Base-by-base conservation (phyloP, 83 land plant species). In the Larix sibirica region DNA sequence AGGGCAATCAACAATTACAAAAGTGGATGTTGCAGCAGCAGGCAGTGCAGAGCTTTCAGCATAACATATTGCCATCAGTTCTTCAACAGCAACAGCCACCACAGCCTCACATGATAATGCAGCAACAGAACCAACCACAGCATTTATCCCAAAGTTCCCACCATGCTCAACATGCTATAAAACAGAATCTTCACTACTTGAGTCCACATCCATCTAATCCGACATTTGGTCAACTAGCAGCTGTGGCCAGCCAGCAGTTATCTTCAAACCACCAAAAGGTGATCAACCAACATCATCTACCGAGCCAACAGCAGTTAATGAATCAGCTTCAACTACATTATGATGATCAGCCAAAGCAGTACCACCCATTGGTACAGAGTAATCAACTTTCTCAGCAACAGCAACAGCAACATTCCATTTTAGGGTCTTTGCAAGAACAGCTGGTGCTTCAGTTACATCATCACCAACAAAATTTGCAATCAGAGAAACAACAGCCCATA, bases 21-120 rank as follows among this genome's bases (percentile, higher is more conserved):
- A 77, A 77, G 2, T 33, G 20, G 65, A 33, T 79, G 61, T 24
- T 79, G 80, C 80, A 31, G 17, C 65, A 79, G 3, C 65, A 59
- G 24, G 65, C 80, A 16, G 64, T 59, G 31, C 62, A 56, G 36
- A 26, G 62, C 40, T 58, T 77, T 58, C 63, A 54, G 21, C 80
- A 79, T 44, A 79, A 36, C 65, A 17, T 61, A 59, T 60, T 62
- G 4, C 8, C 80, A 4, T 33, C 80, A 31, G 80, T 79, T 61
- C 64, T 79, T 7, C 76, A 81, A 42, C 86, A 84, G 67, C 86
- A 84, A 67, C 83, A 73, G 54, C 66, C 80, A 84, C 61, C 84
- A 23, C 86, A 81, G 8, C 62, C 77, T 31, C 86, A 81, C 40
- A 60, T 63, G 40, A 56, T 79, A 60, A 63, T 80, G 36, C 85